Percentiles rank a stretch among this genome's conserved stretches.
Evolutionary conservation across 768 basidiomycete species (phyloP).

Genomic region (Galerina marginata): DNA sequence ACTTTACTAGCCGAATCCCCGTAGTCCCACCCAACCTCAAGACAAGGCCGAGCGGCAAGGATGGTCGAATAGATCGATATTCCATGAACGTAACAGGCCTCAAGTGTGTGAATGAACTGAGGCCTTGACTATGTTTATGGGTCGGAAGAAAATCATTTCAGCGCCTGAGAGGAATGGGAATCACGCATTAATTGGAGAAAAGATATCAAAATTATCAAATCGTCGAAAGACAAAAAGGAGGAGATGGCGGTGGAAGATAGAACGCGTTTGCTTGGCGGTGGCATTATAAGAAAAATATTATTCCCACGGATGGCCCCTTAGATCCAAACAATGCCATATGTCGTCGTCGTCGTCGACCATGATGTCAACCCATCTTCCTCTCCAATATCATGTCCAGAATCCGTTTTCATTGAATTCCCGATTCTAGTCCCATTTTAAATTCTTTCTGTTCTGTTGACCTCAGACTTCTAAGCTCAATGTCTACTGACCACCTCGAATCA

Average conservation of each 20-base stretch:
- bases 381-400: not conserved
- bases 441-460: not conserved
- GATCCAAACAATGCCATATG: constrained; percentile 17
- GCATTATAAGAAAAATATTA: constrained; percentile 14
- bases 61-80: constrained; percentile 48
- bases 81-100: constrained; percentile 81
- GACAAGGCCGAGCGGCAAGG: constrained; percentile 59
- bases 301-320: constrained; percentile 15
- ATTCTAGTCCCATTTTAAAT: not conserved
- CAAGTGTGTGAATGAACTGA: constrained; percentile 48
- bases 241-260: not conserved
- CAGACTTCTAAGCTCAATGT: not conserved
- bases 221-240: not conserved
- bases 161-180: not conserved
- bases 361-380: not conserved
- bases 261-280: not conserved
- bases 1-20: constrained; percentile 48
- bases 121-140: constrained; percentile 75
- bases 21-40: constrained; percentile 55
- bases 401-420: not conserved
- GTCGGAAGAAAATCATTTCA: constrained; percentile 1
- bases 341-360: not conserved
- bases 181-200: not conserved
- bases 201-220: constrained; percentile 1
- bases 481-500: constrained; percentile 23